A percentile compares a stretch with the other conserved stretches of the same genome.
phyloP scores from a whole-genome alignment of 176 grass and related monocot species.

The Bolboschoenus planiculmis region DNA sequence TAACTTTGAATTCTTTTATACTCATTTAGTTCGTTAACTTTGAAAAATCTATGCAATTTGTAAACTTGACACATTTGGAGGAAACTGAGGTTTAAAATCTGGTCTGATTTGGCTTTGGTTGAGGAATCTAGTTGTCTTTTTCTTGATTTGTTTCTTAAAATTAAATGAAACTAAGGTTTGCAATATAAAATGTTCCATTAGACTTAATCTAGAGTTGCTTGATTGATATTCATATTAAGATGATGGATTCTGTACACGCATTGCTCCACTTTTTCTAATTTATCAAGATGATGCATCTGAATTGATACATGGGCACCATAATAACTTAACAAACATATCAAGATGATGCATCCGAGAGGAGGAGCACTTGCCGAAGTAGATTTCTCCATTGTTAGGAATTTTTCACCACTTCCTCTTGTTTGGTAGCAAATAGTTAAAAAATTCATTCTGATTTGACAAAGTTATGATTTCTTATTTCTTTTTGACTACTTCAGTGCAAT shows the following conservation, averaged over 20 bases:
- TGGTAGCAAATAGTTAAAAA: not conserved
- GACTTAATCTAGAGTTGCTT: not conserved
- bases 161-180: not conserved
- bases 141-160: not conserved
- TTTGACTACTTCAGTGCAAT: not conserved
- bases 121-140: not conserved
- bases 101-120: too few relatives aligned
- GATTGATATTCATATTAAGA: not conserved
- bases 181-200: not conserved
- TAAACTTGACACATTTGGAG: not conserved
- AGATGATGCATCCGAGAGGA: not conserved
- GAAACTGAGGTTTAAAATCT: not conserved
- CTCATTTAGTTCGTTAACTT: not conserved
- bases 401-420: not conserved
- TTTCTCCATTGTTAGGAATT: not conserved
- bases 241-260: not conserved
- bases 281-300: not conserved
- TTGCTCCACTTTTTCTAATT: not conserved
- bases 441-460: not conserved
- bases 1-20: constrained; percentile 3
- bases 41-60: not conserved
- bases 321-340: not conserved
- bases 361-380: not conserved
- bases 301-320: not conserved
- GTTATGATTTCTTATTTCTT: not conserved